Evolutionary conservation across 768 basidiomycete species (phyloP).

Genomic region (Neoboletus brunneissimus): DNA sequence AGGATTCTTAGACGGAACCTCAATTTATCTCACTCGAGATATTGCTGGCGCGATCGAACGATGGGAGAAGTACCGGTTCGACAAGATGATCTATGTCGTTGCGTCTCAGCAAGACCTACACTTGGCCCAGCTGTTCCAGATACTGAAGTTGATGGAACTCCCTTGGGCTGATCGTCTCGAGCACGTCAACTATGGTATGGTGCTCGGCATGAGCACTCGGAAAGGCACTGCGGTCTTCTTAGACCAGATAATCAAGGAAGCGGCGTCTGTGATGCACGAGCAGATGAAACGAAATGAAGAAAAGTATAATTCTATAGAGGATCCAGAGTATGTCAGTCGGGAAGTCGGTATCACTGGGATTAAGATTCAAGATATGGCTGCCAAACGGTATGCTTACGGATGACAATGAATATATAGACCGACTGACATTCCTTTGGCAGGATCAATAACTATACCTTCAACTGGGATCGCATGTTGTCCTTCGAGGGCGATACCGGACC

Average conservation of each 20-base stretch:
- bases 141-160: slow-evolving; percentile 85
- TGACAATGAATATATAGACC: too few species aligned
- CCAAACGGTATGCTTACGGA: slow-evolving; percentile 64
- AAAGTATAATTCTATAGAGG: slow-evolving; percentile 84
- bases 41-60: slow-evolving; percentile 93
- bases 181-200: slow-evolving; percentile 90
- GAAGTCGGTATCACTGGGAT: slow-evolving; percentile 94
- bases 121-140: slow-evolving; percentile 89
- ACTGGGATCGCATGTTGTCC: slow-evolving; percentile 90
- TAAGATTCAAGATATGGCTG: slow-evolving; percentile 97
- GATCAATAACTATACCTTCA: slow-evolving; percentile 95
- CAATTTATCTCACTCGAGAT: slow-evolving; percentile 93
- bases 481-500: slow-evolving; percentile 97
- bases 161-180: slow-evolving; percentile 80
- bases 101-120: slow-evolving; percentile 86
- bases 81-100: slow-evolving; percentile 93
- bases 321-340: slow-evolving; percentile 73
- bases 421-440: slow-evolving; percentile 37
- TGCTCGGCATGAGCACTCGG: slow-evolving; percentile 92
- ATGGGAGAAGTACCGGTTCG: slow-evolving; percentile 86
- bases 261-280: slow-evolving; percentile 87
- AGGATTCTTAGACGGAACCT: slow-evolving; percentile 70
- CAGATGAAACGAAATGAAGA: slow-evolving; percentile 95
- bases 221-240: slow-evolving; percentile 95
- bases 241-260: slow-evolving; percentile 88